Evolutionary conservation across 805 yeast genomes (phyloP), one percentile per base, ranked within the genome.

Genomic region (Clavispora vitiphila): DNA sequence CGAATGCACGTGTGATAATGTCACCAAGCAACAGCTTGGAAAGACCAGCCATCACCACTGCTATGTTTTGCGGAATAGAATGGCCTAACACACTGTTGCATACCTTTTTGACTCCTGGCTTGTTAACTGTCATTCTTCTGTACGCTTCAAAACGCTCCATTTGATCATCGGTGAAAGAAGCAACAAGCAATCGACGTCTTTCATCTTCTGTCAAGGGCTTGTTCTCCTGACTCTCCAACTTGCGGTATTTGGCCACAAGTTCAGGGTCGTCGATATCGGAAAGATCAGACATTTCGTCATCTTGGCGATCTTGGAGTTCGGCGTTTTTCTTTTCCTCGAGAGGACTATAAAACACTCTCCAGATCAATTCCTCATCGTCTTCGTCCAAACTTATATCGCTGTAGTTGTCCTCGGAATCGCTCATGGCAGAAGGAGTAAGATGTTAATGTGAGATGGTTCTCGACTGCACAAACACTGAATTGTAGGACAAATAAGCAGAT

Each of bases 11-110:
- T 47, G 90, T 95, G 10, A 90, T 83, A 14, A 90, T 76, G 53
- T 90, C 97, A 10, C 96, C 96, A n/a, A 89, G 75, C 58, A 86
- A 82, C 52, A 87, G 85, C 58, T 90, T 90, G 2, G 95, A 85
- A 41, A 88, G 75, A 60, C 96, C 96, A 5, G 91, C 86, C 36
- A 90, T 62, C 8, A 88, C 81, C 40, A 86, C 81, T 0, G 95
- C 85, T 18, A 88, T 82, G 47, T 84, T 85, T 43, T 77, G 86
- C 2, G 91, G 81, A 9, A 89, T 80, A 35, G 82, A 79, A 58
- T 89, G 96, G 34, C 88, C 89, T 37, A 87, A 67, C 0, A 85
- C 83, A 21, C 84, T 77, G 51, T 83, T 81, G 10, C 95, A 90
- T 19, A 89, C 67, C 58, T 85, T 86, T 60, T 84, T 86, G 8